A percentile compares a stretch with the other conserved stretches of the same genome.
Evolutionary conservation across 768 basidiomycete species (phyloP).

Genomic region (Zangia roseola): DNA sequence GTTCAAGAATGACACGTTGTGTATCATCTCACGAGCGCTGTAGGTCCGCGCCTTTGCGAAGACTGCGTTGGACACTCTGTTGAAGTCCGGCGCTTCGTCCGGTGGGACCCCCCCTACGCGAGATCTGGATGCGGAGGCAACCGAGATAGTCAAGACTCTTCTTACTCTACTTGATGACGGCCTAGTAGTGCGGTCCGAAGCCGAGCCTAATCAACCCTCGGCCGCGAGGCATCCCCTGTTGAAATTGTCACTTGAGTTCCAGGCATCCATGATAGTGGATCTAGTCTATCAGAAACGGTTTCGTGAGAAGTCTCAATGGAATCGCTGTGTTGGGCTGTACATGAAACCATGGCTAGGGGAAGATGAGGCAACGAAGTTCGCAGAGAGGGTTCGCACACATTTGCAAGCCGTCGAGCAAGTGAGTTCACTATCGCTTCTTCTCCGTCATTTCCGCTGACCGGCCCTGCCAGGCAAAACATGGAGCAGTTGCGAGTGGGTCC

Average conservation of each 20-base stretch:
- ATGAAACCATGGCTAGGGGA: conserved; percentile 67
- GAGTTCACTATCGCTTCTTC: conserved; percentile 16
- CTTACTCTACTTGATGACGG: conserved; percentile 58
- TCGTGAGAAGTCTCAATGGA: conserved; percentile 55
- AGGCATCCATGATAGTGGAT: conserved; percentile 74
- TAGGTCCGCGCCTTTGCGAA: conserved; percentile 91
- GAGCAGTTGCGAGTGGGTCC: conserved; percentile 38
- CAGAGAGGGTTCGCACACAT: conserved; percentile 64
- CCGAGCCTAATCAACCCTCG: conserved; percentile 50
- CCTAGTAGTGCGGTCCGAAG: conserved; percentile 39
- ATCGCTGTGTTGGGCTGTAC: conserved; percentile 70
- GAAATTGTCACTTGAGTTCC: conserved; percentile 62
- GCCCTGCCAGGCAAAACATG: conserved; percentile 55
- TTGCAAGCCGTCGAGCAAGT: conserved; percentile 79
- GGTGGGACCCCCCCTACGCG: conserved; percentile 68
- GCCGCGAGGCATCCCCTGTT: conserved; percentile 57
- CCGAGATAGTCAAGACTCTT: conserved; percentile 53
- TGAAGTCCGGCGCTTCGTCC: conserved; percentile 81
- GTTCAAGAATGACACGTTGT: conserved; percentile 4
- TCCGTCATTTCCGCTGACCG: conserved; percentile 7
- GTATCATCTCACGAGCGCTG: conserved; percentile 10
- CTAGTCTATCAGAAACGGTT: conserved; percentile 63
- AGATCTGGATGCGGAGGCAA: conserved; percentile 63
- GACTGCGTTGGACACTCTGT: conserved; percentile 74
- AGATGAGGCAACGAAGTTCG: conserved; percentile 49